Evolutionary conservation across 164 flowering plant genomes (phyloP), one percentile per base, ranked within the genome.

Genomic region (Stephania cephalantha): DNA sequence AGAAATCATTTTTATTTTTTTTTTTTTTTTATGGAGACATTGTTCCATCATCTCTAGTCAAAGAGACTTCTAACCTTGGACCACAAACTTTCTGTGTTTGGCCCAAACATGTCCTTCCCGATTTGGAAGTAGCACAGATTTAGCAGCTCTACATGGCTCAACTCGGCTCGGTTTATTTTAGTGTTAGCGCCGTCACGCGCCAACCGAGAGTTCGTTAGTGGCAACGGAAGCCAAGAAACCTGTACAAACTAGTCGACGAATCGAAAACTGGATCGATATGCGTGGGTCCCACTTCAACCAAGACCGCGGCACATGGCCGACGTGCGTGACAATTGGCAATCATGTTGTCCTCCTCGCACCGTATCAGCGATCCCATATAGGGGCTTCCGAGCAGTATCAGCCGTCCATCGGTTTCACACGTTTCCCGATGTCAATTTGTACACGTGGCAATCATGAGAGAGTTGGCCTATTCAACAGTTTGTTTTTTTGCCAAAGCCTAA

Each of bases 251-350:
- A 58, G 64, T 18, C 20, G n/a, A 58, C 64, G 64, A 58, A 42
- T 13, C 64, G 13, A 45, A 48, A 17, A 68, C 17, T 17, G 64
- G 64, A 58, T 58, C 64, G 11, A 13, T 7, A 55, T 55, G 2
- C 4, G 45, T 63, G 70, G 81, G 81, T 25, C 78, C 75, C 79
- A 25, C 12, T 2, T 5, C 7, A 65, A 12, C 55, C 72, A 70
- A 72, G 66, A 76, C 81, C 30, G 77, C 79, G 79, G 81, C 84
- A 82, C 86, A 75, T 80, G 86, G 79, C 73, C 80, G 75, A 80
- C 80, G 74, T 82, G 15, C 1, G 81, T 70, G 22, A 35, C 55
- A 69, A 79, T 83, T 70, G 22, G 46, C 55, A 69, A 79, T 83
- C 77, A 79, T 83, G 70, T 69, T 73, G 64, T 46, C 69, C 58